phyloP scores from a whole-genome alignment of 495 filamentous ascomycete genomes.

The Penicillium pancosmium region DNA sequence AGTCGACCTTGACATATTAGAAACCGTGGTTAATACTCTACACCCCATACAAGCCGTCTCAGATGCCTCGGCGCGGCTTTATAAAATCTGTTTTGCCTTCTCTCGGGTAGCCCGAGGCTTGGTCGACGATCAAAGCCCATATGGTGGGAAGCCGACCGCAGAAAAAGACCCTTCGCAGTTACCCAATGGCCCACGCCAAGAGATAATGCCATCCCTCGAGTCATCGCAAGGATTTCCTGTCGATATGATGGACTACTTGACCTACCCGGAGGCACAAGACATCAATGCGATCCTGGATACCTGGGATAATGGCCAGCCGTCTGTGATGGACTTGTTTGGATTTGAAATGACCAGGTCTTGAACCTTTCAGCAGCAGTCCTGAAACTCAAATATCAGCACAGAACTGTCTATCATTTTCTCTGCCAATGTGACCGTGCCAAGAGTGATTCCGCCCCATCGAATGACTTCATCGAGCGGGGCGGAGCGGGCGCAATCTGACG shows the following conservation, averaged over 20 bases:
- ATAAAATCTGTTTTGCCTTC: slow-evolving; percentile 25
- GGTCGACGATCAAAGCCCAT: slow-evolving; percentile 7
- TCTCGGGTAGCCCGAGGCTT: slow-evolving; percentile 10
- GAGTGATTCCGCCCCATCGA: too few species aligned
- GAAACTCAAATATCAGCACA: too few species aligned
- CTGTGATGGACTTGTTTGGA: slow-evolving; percentile 13
- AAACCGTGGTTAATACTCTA: slow-evolving; percentile 23
- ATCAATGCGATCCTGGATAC: slow-evolving; percentile 12
- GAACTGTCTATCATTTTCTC: too few species aligned
- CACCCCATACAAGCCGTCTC: slow-evolving; percentile 14
- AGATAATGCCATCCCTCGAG: not conserved
- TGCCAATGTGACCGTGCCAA: too few species aligned
- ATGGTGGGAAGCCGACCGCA: not conserved
- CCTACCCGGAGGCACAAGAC: slow-evolving; percentile 13
- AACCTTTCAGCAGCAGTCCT: not conserved
- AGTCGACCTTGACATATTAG: slow-evolving; percentile 22
- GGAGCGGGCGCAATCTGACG: not conserved
- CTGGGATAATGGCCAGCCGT: slow-evolving; percentile 12
- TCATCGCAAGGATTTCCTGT: slow-evolving; percentile 7
- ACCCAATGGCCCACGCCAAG: not conserved
- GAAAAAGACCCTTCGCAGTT: slow-evolving; percentile 4
- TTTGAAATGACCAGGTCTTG: not conserved
- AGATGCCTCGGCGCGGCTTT: slow-evolving; percentile 15
- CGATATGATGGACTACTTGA: slow-evolving; percentile 19
- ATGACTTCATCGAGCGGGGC: slow-evolving; percentile 1